Percentiles rank a stretch among this genome's conserved stretches.
Evolutionary conservation across 345 rosid genomes (phyloP).

Genomic region (Eucalyptus shirleyi): DNA sequence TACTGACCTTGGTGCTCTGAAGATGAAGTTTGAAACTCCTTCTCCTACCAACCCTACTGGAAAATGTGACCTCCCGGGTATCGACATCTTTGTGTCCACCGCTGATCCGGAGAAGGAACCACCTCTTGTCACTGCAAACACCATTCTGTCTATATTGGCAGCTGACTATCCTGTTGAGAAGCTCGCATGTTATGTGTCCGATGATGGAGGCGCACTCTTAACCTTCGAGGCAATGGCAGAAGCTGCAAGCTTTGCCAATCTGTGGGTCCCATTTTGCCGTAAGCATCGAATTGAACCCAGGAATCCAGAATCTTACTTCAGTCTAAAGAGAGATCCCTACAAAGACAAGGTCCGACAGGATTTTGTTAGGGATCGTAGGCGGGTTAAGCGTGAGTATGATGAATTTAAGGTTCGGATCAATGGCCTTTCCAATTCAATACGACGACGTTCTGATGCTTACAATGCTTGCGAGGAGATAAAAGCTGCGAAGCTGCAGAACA

Average conservation of each 20-base stretch:
- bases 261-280: slow-evolving; percentile 20
- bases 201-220: slow-evolving; percentile 12
- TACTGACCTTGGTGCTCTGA: slow-evolving; percentile 5
- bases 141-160: slow-evolving; percentile 9
- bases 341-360: slow-evolving; percentile 10
- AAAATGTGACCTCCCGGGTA: slow-evolving; percentile 14
- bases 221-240: slow-evolving; percentile 12
- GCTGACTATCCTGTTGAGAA: slow-evolving; percentile 20
- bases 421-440: slow-evolving; percentile 5
- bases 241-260: slow-evolving; percentile 9
- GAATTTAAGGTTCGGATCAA: slow-evolving; percentile 15
- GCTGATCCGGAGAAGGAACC: slow-evolving; percentile 15
- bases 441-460: slow-evolving; percentile 16
- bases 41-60: neutral
- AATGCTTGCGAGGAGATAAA: slow-evolving; percentile 7
- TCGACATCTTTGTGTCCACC: slow-evolving; percentile 8
- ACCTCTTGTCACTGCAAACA: slow-evolving; percentile 6
- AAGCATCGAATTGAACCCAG: slow-evolving; percentile 16
- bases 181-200: slow-evolving; percentile 11
- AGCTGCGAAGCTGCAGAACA: neutral
- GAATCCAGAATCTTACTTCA: slow-evolving; percentile 15
- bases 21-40: slow-evolving; percentile 8
- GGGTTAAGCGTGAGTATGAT: slow-evolving; percentile 19
- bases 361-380: slow-evolving; percentile 12
- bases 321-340: slow-evolving; percentile 11